phyloP scores from a whole-genome alignment of 768 basidiomycete species.

The Guyanaporus albipodus region DNA sequence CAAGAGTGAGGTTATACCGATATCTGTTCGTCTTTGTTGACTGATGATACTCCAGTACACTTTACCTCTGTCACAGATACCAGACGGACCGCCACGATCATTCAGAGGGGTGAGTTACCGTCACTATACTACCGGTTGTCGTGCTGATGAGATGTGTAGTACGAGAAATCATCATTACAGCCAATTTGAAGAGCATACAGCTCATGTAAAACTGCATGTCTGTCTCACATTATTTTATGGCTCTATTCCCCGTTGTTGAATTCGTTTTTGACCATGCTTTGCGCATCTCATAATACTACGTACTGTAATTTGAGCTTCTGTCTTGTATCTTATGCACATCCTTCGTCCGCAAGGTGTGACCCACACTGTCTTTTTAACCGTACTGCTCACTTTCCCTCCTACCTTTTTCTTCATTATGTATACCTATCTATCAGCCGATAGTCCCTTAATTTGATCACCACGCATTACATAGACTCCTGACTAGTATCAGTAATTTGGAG shows the following conservation, averaged over 20 bases:
- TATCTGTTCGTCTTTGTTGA: not conserved
- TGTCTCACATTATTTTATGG: not conserved
- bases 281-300: conserved; percentile 18
- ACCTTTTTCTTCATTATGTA: conserved; percentile 12
- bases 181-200: conserved; percentile 56
- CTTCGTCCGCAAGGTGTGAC: conserved; percentile 9
- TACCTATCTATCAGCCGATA: conserved; percentile 23
- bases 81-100: conserved; percentile 66
- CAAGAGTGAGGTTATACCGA: conserved; percentile 48
- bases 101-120: conserved; percentile 65
- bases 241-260: conserved; percentile 3
- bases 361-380: conserved; percentile 12
- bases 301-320: conserved; percentile 14
- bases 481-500: not conserved
- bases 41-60: conserved; percentile 50
- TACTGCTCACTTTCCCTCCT: not conserved
- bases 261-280: conserved; percentile 6
- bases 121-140: not conserved
- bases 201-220: conserved; percentile 25
- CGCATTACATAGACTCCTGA: conserved; percentile 4
- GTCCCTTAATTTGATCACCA: not conserved
- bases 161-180: conserved; percentile 65
- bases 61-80: conserved; percentile 82
- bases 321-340: conserved; percentile 15
- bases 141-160: conserved; percentile 36